Base-by-base conservation (phyloP, 805 yeast genomes). In the Candida krabiensis region DNA sequence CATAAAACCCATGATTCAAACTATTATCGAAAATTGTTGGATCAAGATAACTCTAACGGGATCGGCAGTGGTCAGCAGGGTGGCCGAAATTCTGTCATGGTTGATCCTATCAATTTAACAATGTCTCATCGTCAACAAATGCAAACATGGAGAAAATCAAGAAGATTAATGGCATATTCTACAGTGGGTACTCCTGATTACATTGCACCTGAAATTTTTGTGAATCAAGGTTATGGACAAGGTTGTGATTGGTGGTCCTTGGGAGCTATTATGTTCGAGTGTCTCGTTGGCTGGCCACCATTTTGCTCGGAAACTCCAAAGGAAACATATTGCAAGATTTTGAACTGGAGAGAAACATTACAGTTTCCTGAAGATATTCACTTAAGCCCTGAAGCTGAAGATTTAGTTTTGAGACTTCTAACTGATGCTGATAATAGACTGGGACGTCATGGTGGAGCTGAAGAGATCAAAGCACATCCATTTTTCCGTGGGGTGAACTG, bases 221-320 rank as follows among this genome's bases (percentile, higher is more conserved):
- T 87, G 33, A 88, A 88, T 53, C 93, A 89, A 66, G 97, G 97
- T 4, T 89, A 89, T 63, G 96, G 96, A 9, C 96, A 88, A 65
- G 96, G 89, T 58, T 89, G 97, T 66, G 97, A 89, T 63, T 89
- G 97, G 97, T 89, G 97, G 97, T 85, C 95, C 7, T 66, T 89
- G 30, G 97, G 97, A 21, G 96, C 96, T 1, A 89, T 89, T 57
- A 90, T 89, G 97, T 89, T 84, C 63, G 97, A 89, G 71, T 89
- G 97, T 67, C 68, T 89, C 45, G 86, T 89, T 43, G 97, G 97
- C 22, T 89, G 96, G 96, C 96, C 97, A 18, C 97, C 97, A 32
- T 89, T 89, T 63, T 89, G 96, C 66, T 82, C 93, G 0, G 96
- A 89, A 55, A 86, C 95, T 9, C 96, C 96, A 9, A 95, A 87